Evolutionary conservation across 1,284 basidiomycete species (phyloP).

Genomic region (Blastosporella zonata): DNA sequence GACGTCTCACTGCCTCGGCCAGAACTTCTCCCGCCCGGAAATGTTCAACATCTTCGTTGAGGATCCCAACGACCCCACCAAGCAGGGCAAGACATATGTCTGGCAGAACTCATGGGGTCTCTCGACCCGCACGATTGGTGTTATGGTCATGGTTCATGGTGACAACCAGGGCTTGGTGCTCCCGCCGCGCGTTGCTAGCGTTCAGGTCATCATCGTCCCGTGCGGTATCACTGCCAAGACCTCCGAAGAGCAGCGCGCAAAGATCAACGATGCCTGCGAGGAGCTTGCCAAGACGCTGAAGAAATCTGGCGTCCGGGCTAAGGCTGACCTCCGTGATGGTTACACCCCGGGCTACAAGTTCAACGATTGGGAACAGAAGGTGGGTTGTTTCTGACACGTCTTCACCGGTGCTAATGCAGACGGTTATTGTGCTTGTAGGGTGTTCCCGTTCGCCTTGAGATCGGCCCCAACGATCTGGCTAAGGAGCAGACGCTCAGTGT

Average conservation of each 20-base stretch:
- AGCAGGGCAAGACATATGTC: slow-evolving; percentile 75
- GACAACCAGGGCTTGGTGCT: slow-evolving; percentile 97
- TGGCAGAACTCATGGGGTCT: slow-evolving; percentile 99
- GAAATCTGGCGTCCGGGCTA: slow-evolving; percentile 78
- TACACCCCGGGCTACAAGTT: slow-evolving; percentile 99
- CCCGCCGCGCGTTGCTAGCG: slow-evolving; percentile 89
- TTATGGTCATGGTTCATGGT: slow-evolving; percentile 99
- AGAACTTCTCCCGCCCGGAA: slow-evolving; percentile 93
- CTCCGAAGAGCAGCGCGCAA: slow-evolving; percentile 64
- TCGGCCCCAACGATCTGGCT: slow-evolving; percentile 91
- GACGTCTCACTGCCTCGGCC: slow-evolving; percentile 97
- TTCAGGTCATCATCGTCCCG: slow-evolving; percentile 92
- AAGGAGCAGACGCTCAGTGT: slow-evolving; percentile 84
- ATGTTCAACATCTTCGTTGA: slow-evolving; percentile 99
- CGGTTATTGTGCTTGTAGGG: slow-evolving; percentile 51
- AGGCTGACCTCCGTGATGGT: slow-evolving; percentile 90
- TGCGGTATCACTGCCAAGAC: slow-evolving; percentile 88
- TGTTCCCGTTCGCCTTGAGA: slow-evolving; percentile 94
- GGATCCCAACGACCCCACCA: slow-evolving; percentile 76
- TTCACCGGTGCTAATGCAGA: slow-evolving; percentile 1
- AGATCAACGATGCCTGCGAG: slow-evolving; percentile 78
- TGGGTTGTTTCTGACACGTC: slow-evolving; percentile 23
- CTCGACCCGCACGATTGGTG: slow-evolving; percentile 94
- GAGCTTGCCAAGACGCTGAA: slow-evolving; percentile 71
- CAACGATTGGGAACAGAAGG: slow-evolving; percentile 99